phyloP scores from a whole-genome alignment of 306 rosid species.

The Rosa rugosa region DNA sequence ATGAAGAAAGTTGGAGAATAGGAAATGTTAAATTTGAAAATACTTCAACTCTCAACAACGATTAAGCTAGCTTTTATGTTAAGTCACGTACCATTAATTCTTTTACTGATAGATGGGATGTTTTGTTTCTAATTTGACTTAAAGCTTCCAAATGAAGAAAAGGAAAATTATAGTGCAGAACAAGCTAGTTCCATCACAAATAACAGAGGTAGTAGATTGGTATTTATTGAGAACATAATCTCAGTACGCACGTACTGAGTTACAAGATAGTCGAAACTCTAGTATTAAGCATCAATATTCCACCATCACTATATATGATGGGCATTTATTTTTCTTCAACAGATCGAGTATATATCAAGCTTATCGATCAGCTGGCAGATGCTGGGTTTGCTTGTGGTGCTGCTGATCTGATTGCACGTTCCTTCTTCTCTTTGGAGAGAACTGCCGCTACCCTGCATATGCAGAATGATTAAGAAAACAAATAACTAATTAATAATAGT shows the following conservation, averaged over 20 bases:
- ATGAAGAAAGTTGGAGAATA: too few species aligned
- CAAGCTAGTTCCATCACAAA: background rate
- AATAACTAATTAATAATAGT: background rate
- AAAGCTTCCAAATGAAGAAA: background rate
- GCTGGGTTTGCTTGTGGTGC: background rate
- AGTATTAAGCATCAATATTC: background rate
- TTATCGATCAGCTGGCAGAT: background rate
- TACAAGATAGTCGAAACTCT: background rate
- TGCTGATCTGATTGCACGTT: background rate
- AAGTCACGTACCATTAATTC: too few species aligned
- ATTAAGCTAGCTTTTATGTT: too few species aligned
- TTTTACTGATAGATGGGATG: too few species aligned
- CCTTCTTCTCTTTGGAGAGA: background rate
- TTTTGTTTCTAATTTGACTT: background rate
- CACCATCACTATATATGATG: background rate
- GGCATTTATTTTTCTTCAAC: background rate
- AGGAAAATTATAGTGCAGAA: background rate
- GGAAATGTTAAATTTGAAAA: too few species aligned
- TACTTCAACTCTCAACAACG: too few species aligned
- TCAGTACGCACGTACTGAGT: background rate
- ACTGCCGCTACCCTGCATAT: background rate
- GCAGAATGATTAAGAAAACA: background rate
- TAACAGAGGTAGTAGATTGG: background rate
- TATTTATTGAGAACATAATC: background rate
- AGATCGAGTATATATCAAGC: background rate